Evolutionary conservation across 2,329 filamentous ascomycete species (phyloP), one percentile per base, ranked within the genome.

Genomic region (Cercospora canescens): DNA sequence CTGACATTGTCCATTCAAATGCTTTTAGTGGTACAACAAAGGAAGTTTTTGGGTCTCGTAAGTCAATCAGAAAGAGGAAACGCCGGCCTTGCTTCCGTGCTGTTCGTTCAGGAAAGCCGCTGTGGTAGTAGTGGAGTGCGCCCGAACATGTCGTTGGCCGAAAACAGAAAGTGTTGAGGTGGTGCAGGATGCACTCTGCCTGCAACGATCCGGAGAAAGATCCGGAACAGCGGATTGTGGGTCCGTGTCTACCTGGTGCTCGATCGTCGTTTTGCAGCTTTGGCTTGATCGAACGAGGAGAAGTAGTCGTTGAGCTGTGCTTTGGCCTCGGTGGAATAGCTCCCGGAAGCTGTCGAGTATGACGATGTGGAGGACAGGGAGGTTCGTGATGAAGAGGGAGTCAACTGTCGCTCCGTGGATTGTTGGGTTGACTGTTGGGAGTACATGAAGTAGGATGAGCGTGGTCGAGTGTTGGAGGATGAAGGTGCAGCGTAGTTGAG

Each of bases 281-380:
- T 87, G 65, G 91, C 89, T 71, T 93, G 91, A 79, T 97, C 94
- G 77, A 97, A 97, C 2, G 91, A 93, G 76, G 91, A 91, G 71
- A 92, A 91, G 79, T 97, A 97, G 72, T 91, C 90, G 77, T 90
- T 89, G 48, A 97, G 86, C 78, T 96, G 93, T 79, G 88, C 89
- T 74, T 88, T 89, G 30, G 92, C 89, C 78, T 91, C 90, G 69
- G 91, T 89, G 3, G 93, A 93, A 70, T 96, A 83, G 72, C 84
- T 83, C 30, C 78, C 79, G 11, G 67, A 66, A 18, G 60, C 57
- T 8, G 63, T 64, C 7, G 54, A 41, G 78, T 62, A 82, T 80
- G 70, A 71, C 12, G 63, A 58, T 24, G 63, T 68, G 11, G 93
- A 96, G 76, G 89, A 92, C 62, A 97, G 86, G 75, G 92, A 96